Percentiles rank a stretch among this genome's conserved stretches.
Conservation (phyloP, 108 stramenopile genomes). For the Cyclotella choctawhatcheeana region DNA sequence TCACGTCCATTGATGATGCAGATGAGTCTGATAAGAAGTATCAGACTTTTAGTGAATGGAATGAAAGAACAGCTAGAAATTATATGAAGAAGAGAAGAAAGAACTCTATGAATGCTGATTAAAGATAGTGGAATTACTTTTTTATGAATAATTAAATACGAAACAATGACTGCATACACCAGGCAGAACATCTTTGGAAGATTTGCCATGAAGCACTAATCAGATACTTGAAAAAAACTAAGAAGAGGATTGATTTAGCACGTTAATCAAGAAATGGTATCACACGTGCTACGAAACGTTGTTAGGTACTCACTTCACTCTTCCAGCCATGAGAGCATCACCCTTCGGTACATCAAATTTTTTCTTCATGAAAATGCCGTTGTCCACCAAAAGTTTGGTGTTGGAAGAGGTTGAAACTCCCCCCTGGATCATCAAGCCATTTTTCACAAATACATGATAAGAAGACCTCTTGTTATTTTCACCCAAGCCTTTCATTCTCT, state of each 20-base stretch:
- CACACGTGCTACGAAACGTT: background rate
- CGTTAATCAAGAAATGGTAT: background rate
- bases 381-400: background rate
- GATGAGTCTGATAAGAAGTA: slow-evolving; percentile 26
- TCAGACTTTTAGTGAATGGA: slow-evolving; percentile 42
- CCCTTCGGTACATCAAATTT: slow-evolving; percentile 1
- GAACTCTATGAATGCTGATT: no score
- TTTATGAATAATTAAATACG: background rate
- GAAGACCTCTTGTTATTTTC: no score
- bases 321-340: slow-evolving; percentile 1
- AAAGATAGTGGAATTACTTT: background rate
- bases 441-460: background rate
- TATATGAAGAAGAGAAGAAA: slow-evolving; percentile 49
- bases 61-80: slow-evolving; percentile 45
- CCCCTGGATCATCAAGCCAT: background rate
- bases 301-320: background rate
- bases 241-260: no score
- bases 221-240: background rate
- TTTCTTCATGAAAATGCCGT: slow-evolving; percentile 1
- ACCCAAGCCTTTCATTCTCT: no score
- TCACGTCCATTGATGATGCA: slow-evolving; percentile 22
- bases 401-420: background rate
- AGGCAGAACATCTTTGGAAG: background rate
- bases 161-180: no score
- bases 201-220: background rate